Evolutionary conservation across 306 rosid genomes (phyloP).

Genomic region (Lathyrus oleraceus): DNA sequence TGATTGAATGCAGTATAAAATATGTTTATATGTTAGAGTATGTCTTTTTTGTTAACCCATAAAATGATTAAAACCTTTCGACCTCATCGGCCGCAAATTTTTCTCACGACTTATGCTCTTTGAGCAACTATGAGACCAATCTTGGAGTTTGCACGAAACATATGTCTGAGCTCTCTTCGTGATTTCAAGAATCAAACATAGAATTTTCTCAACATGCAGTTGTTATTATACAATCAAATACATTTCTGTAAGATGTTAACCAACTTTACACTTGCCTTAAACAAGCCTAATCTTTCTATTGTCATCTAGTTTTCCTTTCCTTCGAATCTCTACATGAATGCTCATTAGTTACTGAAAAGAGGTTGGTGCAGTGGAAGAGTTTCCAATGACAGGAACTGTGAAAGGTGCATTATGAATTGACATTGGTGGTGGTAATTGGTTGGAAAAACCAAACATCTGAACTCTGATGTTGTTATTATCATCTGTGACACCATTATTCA

Average conservation of each 20-base stretch:
- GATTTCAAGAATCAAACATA: too few species aligned
- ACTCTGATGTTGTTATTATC: constrained; percentile 13
- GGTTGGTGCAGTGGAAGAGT: constrained; percentile 33
- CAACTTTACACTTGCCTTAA: neutral
- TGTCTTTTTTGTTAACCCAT: neutral
- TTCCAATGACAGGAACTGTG: constrained; percentile 36
- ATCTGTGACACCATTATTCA: constrained; percentile 21
- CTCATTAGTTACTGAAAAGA: too few species aligned
- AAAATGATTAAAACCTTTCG: too few species aligned
- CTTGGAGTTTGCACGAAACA: too few species aligned
- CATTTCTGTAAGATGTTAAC: neutral
- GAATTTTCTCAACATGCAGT: too few species aligned
- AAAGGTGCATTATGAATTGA: constrained; percentile 38
- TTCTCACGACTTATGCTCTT: too few species aligned
- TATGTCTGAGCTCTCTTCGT: too few species aligned
- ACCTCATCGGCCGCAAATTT: too few species aligned
- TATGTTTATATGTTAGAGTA: neutral
- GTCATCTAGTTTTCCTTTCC: constrained; percentile 5
- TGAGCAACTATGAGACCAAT: too few species aligned
- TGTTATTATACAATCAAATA: neutral
- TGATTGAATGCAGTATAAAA: neutral
- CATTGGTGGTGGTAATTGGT: constrained; percentile 35
- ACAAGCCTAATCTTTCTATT: neutral
- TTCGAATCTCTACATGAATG: neutral
- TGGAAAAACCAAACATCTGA: constrained; percentile 47